A percentile compares a stretch with the other conserved stretches of the same genome.
Evolutionary conservation across 495 filamentous ascomycete species (phyloP).

Genomic region (Aspergillus ostianus): DNA sequence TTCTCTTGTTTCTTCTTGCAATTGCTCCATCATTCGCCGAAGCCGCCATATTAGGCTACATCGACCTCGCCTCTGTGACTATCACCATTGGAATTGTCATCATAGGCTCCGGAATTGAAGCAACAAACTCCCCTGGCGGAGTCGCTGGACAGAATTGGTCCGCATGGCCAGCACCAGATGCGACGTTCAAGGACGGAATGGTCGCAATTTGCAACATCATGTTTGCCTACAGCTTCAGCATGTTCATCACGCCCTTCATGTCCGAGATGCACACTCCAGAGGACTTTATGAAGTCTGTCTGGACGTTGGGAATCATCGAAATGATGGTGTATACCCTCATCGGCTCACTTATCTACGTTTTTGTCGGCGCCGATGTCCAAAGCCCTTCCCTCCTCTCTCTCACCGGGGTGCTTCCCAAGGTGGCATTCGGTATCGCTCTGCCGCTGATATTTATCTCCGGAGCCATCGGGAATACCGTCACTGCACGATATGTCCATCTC

Average conservation of each 20-base stretch:
- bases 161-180: conserved; percentile 34
- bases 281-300: conserved; percentile 62
- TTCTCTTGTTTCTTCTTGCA: conserved; percentile 58
- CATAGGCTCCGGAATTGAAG: conserved; percentile 55
- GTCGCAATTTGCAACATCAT: conserved; percentile 67
- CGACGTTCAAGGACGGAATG: conserved; percentile 40
- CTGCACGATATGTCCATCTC: conserved; percentile 60
- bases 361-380: conserved; percentile 60
- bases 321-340: conserved; percentile 66
- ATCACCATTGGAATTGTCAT: conserved; percentile 66
- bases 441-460: conserved; percentile 71
- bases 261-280: conserved; percentile 68
- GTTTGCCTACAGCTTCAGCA: conserved; percentile 63
- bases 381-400: conserved; percentile 68
- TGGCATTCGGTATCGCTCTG: conserved; percentile 69
- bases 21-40: conserved; percentile 54
- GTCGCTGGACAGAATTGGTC: conserved; percentile 35
- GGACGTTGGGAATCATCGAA: conserved; percentile 55
- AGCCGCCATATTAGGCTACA: conserved; percentile 58
- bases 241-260: conserved; percentile 70
- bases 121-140: conserved; percentile 28
- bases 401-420: conserved; percentile 54
- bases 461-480: conserved; percentile 58
- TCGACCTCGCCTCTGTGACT: conserved; percentile 62
- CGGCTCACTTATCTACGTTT: conserved; percentile 66